Evolutionary conservation across 1,284 basidiomycete species (phyloP).

Genomic region (Trametes polyzona): DNA sequence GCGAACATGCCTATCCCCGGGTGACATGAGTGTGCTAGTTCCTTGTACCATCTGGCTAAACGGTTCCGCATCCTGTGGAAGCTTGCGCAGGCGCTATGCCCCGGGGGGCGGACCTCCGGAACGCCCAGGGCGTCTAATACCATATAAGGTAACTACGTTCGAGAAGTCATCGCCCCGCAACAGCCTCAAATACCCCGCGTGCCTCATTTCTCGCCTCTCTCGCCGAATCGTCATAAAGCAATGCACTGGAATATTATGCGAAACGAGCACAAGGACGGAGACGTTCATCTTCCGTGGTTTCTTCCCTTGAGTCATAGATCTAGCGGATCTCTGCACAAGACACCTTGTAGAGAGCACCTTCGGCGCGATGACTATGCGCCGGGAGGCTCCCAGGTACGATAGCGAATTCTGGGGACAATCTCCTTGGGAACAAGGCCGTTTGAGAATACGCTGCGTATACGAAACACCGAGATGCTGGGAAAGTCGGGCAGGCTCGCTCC

Average conservation of each 20-base stretch:
- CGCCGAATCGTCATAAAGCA: slow-evolving; percentile 14
- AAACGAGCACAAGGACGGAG: slow-evolving; percentile 13
- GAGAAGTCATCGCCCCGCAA: slow-evolving; percentile 21
- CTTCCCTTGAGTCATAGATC: slow-evolving; percentile 3
- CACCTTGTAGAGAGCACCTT: not conserved
- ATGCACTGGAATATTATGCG: slow-evolving; percentile 6
- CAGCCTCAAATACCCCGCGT: slow-evolving; percentile 11
- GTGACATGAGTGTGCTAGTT: not conserved
- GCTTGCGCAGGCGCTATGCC: too few relatives aligned
- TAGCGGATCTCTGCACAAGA: slow-evolving; percentile 16
- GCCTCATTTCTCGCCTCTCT: slow-evolving; percentile 12
- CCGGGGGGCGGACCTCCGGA: slow-evolving; percentile 22
- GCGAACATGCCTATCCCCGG: not conserved
- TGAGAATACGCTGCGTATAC: too few relatives aligned
- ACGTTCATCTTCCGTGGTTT: slow-evolving; percentile 14
- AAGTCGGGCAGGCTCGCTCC: not conserved
- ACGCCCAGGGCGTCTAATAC: not conserved
- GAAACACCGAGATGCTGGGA: not conserved
- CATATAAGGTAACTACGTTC: slow-evolving; percentile 22
- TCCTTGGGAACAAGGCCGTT: not conserved
- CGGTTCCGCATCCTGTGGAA: too few relatives aligned
- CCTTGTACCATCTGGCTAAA: too few relatives aligned
- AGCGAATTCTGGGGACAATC: not conserved
- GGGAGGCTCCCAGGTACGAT: not conserved
- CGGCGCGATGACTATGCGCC: not conserved